Conservation (phyloP, 257 asterid genomes). For the Penstemon newberryi region DNA sequence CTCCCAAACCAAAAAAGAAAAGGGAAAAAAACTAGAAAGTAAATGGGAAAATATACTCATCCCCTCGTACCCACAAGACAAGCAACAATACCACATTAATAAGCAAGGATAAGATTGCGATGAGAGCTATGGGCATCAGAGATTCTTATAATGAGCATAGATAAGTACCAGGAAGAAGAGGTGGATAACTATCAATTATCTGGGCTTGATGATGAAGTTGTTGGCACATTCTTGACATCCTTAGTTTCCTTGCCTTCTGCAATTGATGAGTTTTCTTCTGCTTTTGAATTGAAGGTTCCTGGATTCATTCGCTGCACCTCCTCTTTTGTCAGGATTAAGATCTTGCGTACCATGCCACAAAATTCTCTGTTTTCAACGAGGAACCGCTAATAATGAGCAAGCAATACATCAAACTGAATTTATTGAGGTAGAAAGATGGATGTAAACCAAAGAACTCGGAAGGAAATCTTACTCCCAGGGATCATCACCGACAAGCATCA, state of each 20-base stretch:
- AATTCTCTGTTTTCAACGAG: conserved; percentile 62
- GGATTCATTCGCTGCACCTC: conserved; percentile 88
- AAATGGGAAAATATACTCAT: background rate
- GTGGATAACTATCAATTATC: conserved; percentile 42
- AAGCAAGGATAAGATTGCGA: background rate
- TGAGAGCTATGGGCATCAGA: background rate
- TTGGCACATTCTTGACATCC: conserved; percentile 59
- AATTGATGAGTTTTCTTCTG: conserved; percentile 64
- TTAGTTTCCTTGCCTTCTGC: conserved; percentile 67
- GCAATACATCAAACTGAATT: background rate
- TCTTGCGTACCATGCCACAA: conserved; percentile 86
- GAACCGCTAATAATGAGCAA: background rate
- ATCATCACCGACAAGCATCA: conserved; percentile 99
- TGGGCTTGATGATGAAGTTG: conserved; percentile 48
- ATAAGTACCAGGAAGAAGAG: conserved; percentile 25
- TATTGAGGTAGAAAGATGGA: background rate
- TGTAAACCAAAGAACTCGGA: background rate
- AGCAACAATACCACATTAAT: background rate
- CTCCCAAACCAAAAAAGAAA: background rate
- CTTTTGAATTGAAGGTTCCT: conserved; percentile 63
- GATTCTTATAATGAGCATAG: conserved; percentile 13
- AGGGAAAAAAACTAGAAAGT: background rate
- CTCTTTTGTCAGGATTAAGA: conserved; percentile 76
- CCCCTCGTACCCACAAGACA: background rate
- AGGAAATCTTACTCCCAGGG: conserved; percentile 87